Conservation (phyloP, 768 basidiomycete genomes). For the Hygrocybe punicea region DNA sequence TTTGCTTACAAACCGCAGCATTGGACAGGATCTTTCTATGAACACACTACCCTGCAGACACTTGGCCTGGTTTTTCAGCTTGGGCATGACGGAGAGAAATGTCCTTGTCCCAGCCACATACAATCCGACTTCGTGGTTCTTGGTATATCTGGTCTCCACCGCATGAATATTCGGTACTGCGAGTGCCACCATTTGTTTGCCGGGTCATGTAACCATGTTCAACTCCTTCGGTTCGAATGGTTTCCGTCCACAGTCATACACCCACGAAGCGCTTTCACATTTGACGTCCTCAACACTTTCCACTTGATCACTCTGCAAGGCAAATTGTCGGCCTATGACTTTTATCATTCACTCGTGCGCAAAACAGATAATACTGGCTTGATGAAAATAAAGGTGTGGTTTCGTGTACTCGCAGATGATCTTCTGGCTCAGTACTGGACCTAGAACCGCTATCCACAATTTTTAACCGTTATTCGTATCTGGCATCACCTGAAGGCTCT, state of each 20-base stretch:
- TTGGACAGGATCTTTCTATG: constrained; percentile 6
- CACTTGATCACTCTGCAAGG: constrained; percentile 5
- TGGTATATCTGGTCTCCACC: constrained; percentile 1
- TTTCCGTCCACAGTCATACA: constrained; percentile 1
- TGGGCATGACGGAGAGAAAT: background rate
- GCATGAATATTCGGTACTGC: background rate
- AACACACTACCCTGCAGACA: background rate
- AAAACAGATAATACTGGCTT: constrained; percentile 5
- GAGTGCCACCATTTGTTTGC: background rate
- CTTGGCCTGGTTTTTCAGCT: constrained; percentile 6
- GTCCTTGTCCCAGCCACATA: background rate
- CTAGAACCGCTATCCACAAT: background rate
- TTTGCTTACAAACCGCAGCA: background rate
- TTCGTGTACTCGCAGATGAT: background rate
- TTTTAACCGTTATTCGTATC: background rate
- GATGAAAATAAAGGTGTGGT: background rate
- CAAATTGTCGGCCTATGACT: constrained; percentile 6
- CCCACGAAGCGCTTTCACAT: constrained; percentile 4
- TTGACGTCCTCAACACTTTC: constrained; percentile 5
- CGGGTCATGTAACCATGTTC: background rate
- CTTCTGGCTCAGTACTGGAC: background rate
- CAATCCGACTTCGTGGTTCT: background rate
- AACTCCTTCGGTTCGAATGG: constrained; percentile 3
- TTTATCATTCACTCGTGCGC: background rate
- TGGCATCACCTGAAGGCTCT: constrained; percentile 5